Percentiles rank a stretch among this genome's conserved stretches.
Evolutionary conservation across 495 filamentous ascomycete genomes (phyloP).

Genomic region (Hypoxylon intermedium): DNA sequence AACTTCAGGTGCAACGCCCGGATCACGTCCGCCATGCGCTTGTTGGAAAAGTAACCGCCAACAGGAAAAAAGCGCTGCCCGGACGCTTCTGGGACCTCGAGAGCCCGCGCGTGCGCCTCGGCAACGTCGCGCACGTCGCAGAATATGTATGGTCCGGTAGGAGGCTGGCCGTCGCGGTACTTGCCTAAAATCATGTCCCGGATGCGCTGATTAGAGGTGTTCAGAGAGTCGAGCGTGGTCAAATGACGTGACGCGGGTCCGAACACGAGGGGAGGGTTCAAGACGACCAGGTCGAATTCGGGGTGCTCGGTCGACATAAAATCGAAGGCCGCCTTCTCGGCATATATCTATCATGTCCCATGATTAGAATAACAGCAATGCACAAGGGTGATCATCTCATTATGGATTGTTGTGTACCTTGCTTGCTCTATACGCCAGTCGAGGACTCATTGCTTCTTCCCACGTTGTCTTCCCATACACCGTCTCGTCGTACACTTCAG

Average conservation of each 20-base stretch:
- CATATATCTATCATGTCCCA: too few species aligned
- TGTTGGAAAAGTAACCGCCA: slow-evolving; percentile 6
- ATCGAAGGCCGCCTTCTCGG: too few species aligned
- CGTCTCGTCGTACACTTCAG: too few species aligned
- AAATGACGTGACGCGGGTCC: neutral
- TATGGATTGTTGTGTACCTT: too few species aligned
- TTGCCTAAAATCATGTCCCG: slow-evolving; percentile 4
- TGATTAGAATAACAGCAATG: too few species aligned
- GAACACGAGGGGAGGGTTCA: slow-evolving; percentile 2
- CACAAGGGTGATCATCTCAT: too few species aligned
- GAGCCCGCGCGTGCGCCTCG: slow-evolving; percentile 32
- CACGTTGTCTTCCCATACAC: too few species aligned
- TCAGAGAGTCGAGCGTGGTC: slow-evolving; percentile 2
- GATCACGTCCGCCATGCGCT: slow-evolving; percentile 4
- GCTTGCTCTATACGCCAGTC: too few species aligned
- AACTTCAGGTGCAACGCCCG: neutral
- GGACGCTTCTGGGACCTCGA: slow-evolving; percentile 11
- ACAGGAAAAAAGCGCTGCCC: slow-evolving; percentile 13
- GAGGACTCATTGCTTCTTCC: too few species aligned
- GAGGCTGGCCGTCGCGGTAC: neutral
- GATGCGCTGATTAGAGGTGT: slow-evolving; percentile 17
- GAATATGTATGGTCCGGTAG: neutral
- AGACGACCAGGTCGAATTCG: slow-evolving; percentile 2
- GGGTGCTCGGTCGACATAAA: too few species aligned
- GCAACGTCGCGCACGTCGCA: slow-evolving; percentile 27